Evolutionary conservation across 1,139 yeast species (phyloP).

Genomic region (Meyerozyma carpophila): DNA sequence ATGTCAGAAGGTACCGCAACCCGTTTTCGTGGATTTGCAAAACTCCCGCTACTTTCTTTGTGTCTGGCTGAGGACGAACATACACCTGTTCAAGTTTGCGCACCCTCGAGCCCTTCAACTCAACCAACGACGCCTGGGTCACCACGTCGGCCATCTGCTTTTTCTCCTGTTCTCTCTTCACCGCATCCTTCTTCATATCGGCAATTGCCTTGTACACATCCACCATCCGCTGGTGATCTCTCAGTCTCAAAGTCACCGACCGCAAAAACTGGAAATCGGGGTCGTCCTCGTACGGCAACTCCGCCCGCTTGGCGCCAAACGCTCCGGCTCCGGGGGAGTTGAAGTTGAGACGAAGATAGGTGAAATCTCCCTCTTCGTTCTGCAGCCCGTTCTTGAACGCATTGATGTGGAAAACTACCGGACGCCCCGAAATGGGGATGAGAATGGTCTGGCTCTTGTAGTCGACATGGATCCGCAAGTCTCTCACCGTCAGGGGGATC

Average conservation of each 20-base stretch:
- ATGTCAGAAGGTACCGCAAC: slow-evolving; percentile 81
- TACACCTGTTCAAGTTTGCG: slow-evolving; percentile 83
- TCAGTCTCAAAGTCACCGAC: slow-evolving; percentile 81
- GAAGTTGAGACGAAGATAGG: slow-evolving; percentile 85
- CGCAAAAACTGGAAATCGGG: slow-evolving; percentile 83
- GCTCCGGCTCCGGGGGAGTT: slow-evolving; percentile 90
- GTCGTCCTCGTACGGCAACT: slow-evolving; percentile 86
- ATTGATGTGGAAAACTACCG: slow-evolving; percentile 96
- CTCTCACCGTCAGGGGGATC: slow-evolving; percentile 78
- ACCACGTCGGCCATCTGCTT: slow-evolving; percentile 94
- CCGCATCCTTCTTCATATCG: slow-evolving; percentile 88
- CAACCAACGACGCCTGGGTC: slow-evolving; percentile 82
- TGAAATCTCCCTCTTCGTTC: slow-evolving; percentile 93
- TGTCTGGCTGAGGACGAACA: slow-evolving; percentile 94
- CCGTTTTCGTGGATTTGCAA: slow-evolving; percentile 95
- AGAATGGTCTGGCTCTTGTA: slow-evolving; percentile 83
- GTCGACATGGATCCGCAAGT: slow-evolving; percentile 83
- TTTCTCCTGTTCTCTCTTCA: slow-evolving; percentile 84
- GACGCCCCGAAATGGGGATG: slow-evolving; percentile 90
- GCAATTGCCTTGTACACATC: slow-evolving; percentile 88
- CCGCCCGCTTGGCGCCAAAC: slow-evolving; percentile 61
- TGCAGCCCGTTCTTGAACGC: slow-evolving; percentile 92
- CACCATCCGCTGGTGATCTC: slow-evolving; percentile 87
- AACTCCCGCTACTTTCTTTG: slow-evolving; percentile 89
- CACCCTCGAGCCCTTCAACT: slow-evolving; percentile 73